Evolutionary conservation across 2,329 filamentous ascomycete genomes (phyloP).

Genomic region (Phoma sp.): DNA sequence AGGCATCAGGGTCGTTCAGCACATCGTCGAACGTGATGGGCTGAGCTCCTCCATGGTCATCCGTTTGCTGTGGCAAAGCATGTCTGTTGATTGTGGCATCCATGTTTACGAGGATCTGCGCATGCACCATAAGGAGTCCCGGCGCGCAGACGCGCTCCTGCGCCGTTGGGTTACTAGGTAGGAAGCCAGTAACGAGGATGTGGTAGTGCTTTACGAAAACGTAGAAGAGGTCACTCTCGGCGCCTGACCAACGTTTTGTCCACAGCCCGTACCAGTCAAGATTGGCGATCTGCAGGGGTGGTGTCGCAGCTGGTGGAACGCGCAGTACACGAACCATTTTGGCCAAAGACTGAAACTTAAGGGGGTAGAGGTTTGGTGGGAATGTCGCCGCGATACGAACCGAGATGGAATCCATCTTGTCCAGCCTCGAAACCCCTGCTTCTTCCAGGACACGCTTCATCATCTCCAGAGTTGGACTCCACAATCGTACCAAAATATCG

Average conservation of each 20-base stretch:
- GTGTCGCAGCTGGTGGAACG: conserved; percentile 63
- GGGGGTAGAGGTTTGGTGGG: conserved; percentile 67
- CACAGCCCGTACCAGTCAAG: conserved; percentile 88
- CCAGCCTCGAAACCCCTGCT: conserved; percentile 67
- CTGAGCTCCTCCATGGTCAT: conserved; percentile 51
- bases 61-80: conserved; percentile 48
- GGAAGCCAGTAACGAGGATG: conserved; percentile 73
- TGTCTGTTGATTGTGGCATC: conserved; percentile 86
- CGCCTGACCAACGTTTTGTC: conserved; percentile 84
- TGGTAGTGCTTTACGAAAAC: conserved; percentile 91
- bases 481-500: conserved; percentile 82
- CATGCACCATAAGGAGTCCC: conserved; percentile 80
- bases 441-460: conserved; percentile 76
- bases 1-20: conserved; percentile 69
- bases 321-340: conserved; percentile 66
- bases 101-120: conserved; percentile 79
- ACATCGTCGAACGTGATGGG: conserved; percentile 72
- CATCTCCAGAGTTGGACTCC: conserved; percentile 73
- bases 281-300: conserved; percentile 72
- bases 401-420: conserved; percentile 55
- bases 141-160: conserved; percentile 72
- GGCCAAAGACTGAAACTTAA: conserved; percentile 70
- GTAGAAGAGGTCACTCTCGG: conserved; percentile 89
- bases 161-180: conserved; percentile 57
- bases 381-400: conserved; percentile 74